These are phyloP conservation scores for Coemansia sp. DNA, from an alignment of 192 early-diverging fungal genomes.

Conservation along the genomic window DNA sequence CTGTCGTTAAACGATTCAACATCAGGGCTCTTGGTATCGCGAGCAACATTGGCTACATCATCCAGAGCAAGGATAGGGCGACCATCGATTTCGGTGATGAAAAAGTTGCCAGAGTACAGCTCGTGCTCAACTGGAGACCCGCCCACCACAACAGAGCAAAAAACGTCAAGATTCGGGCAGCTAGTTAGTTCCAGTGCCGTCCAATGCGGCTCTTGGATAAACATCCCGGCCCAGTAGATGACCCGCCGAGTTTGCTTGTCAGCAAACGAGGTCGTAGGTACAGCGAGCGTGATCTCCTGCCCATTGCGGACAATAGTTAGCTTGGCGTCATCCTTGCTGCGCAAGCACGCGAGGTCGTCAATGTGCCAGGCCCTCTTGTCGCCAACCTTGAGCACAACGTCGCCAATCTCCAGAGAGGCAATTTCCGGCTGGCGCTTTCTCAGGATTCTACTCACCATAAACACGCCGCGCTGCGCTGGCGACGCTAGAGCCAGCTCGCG, in stretches of 20 bases:
- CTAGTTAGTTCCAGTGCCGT: slow-evolving; percentile 15
- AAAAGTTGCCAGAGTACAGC: neutral
- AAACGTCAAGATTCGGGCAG: slow-evolving; percentile 14
- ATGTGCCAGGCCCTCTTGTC: slow-evolving; percentile 11
- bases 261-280: slow-evolving; percentile 18
- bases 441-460: slow-evolving; percentile 15
- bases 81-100: slow-evolving; percentile 21
- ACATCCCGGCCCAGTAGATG: slow-evolving; percentile 32
- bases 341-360: slow-evolving; percentile 22
- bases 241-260: slow-evolving; percentile 14
- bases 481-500: neutral
- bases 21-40: slow-evolving; percentile 6
- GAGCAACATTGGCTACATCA: slow-evolving; percentile 14
- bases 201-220: slow-evolving; percentile 29
- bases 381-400: slow-evolving; percentile 27
- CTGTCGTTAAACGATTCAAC: slow-evolving; percentile 8
- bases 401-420: slow-evolving; percentile 23
- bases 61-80: slow-evolving; percentile 22
- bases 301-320: slow-evolving; percentile 30
- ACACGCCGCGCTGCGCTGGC: neutral
- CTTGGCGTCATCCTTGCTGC: slow-evolving; percentile 2
- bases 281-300: slow-evolving; percentile 7
- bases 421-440: neutral
- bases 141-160: neutral
- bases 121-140: neutral